phyloP scores from a whole-genome alignment of 441 rosid genomes.

The Melastoma candidum region DNA sequence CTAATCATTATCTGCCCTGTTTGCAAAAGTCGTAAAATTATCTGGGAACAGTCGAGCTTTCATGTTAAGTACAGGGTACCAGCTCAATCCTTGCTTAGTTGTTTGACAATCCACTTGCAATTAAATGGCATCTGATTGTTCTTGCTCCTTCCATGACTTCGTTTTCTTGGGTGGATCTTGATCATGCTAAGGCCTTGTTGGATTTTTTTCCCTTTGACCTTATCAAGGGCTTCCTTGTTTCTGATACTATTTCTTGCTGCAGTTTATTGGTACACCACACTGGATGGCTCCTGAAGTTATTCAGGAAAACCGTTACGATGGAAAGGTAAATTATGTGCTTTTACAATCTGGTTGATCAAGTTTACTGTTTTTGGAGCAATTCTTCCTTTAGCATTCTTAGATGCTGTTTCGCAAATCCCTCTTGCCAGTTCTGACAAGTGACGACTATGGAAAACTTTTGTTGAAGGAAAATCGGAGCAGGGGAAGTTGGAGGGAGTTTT shows the following conservation, averaged over 20 bases:
- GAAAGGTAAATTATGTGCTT: slow-evolving; percentile 57
- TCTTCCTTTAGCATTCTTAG: neutral
- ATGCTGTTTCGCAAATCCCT: neutral
- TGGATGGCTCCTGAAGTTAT: slow-evolving; percentile 99
- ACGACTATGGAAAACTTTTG: too few relatives aligned
- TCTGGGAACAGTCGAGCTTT: too few relatives aligned
- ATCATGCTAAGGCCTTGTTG: neutral
- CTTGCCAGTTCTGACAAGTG: too few relatives aligned
- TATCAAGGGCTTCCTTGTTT: neutral
- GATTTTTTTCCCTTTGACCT: neutral
- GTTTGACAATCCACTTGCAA: too few relatives aligned
- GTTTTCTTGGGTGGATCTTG: slow-evolving; percentile 1
- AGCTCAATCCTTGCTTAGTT: too few relatives aligned
- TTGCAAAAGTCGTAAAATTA: too few relatives aligned
- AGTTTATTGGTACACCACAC: slow-evolving; percentile 99
- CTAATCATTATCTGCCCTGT: too few relatives aligned
- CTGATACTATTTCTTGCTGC: slow-evolving; percentile 21
- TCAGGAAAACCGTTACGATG: slow-evolving; percentile 99
- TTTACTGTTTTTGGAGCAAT: slow-evolving; percentile 2
- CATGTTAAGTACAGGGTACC: too few relatives aligned
- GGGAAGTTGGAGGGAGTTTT: too few relatives aligned
- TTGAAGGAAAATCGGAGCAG: too few relatives aligned
- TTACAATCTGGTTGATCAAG: slow-evolving; percentile 5
- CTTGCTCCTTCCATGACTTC: too few relatives aligned
- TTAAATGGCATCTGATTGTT: too few relatives aligned